Evolutionary conservation across 768 basidiomycete species (phyloP), one percentile per base, ranked within the genome.

Genomic region (Russula earlei): DNA sequence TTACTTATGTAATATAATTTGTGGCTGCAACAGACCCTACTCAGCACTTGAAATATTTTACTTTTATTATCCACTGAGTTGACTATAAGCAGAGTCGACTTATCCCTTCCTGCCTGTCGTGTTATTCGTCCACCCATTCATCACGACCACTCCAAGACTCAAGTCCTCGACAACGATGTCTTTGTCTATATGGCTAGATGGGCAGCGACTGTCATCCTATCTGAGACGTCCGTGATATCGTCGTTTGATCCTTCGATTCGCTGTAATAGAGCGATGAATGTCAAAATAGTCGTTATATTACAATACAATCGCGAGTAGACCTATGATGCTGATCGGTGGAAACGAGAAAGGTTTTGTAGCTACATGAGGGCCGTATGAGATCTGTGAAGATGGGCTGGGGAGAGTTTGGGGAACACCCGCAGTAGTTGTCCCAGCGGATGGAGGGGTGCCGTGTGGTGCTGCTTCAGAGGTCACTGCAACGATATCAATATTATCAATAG

Each of bases 391-490:
- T 17, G 8, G 34, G 56, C 11, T 41, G 20, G 48, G 14, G 8
- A 44, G 19, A 12, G 65, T 62, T 43, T 62, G 65, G n/a, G 64
- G 64, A 19, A 64, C 62, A 31, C n/a, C n/a, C n/a, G 50, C 55
- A 6, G 49, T 42, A 3, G 55, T 57, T 14, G 62, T 62, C 1
- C 44, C 37, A 3, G 54, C 34, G 37, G 65, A 61, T 5, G 53
- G 46, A 25, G 66, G 65, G 10, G 67, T 66, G 3, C 69, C 69
- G 7, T 71, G 68, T 5, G 76, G 77, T 2, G 79, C 76, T 3
- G 68, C 55, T 34, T 77, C 68, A 14, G 69, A 71, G 0, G 71
- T 68, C 46, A 70, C 79, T 76, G 58, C 15, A 55, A 45, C 44
- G n/a, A 49, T n/a, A 19, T 59, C 9, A 55, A 22, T n/a, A n/a